Percentiles rank a stretch among this genome's conserved stretches.
Evolutionary conservation across 1,284 basidiomycete species (phyloP).

Genomic region (Leccinum pachyderme): DNA sequence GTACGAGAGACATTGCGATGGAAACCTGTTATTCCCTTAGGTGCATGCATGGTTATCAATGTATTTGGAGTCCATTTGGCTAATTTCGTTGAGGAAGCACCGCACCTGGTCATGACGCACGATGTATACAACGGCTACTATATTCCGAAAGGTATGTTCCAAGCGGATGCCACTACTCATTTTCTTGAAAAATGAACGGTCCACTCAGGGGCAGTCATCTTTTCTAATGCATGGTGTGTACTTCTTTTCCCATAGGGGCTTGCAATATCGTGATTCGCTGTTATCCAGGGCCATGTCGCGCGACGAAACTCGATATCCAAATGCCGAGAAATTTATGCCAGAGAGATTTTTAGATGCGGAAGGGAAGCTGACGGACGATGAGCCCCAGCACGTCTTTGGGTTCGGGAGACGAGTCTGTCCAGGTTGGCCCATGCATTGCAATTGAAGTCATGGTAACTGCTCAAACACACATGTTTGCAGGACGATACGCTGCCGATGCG

Average conservation of each 20-base stretch:
- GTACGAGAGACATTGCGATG: background rate
- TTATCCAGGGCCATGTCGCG: slow-evolving; percentile 17
- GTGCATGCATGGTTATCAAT: background rate
- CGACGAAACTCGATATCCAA: slow-evolving; percentile 15
- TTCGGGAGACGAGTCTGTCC: slow-evolving; percentile 22
- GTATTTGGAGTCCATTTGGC: background rate
- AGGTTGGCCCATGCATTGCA: slow-evolving; percentile 5
- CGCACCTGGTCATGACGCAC: slow-evolving; percentile 4
- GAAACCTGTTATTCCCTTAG: background rate
- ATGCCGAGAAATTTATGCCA: slow-evolving; percentile 18
- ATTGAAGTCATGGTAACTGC: too few species aligned
- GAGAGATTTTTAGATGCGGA: slow-evolving; percentile 20
- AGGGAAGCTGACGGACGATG: slow-evolving; percentile 13
- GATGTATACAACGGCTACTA: slow-evolving; percentile 19
- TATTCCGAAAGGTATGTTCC: slow-evolving; percentile 24
- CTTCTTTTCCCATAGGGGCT: too few species aligned
- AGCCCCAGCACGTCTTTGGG: slow-evolving; percentile 15
- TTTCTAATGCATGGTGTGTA: slow-evolving; percentile 19
- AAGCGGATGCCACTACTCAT: too few species aligned
- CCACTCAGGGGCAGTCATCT: slow-evolving; percentile 8
- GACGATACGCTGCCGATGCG: slow-evolving; percentile 17
- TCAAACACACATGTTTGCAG: background rate
- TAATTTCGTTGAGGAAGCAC: background rate
- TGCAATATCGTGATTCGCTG: background rate
- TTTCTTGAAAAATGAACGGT: background rate